These are phyloP conservation scores for Stemphylium beticola DNA, from an alignment of 2,329 filamentous ascomycete genomes.

Conservation along the genomic window DNA sequence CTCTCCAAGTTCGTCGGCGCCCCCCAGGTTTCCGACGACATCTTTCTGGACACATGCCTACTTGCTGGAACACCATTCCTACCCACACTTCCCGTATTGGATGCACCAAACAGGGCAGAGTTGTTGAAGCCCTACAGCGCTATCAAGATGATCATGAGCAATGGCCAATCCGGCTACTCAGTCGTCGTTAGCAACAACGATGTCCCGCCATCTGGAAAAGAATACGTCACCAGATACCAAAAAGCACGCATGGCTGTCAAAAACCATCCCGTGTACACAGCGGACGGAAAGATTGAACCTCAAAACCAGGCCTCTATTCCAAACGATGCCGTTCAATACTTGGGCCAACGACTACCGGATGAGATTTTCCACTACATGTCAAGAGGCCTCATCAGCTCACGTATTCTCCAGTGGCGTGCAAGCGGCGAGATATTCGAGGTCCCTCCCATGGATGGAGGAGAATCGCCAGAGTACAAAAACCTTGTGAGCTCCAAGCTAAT, in stretches of 20 bases:
- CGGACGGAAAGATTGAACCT: slow-evolving; percentile 77
- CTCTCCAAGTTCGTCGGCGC: slow-evolving; percentile 53
- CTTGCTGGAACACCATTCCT: slow-evolving; percentile 84
- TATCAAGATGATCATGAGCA: slow-evolving; percentile 73
- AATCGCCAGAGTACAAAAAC: slow-evolving; percentile 78
- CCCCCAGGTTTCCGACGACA: slow-evolving; percentile 66
- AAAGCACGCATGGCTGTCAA: slow-evolving; percentile 84
- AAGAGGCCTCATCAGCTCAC: slow-evolving; percentile 77
- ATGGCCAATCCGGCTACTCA: slow-evolving; percentile 71
- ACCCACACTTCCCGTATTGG: slow-evolving; percentile 77
- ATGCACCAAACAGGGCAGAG: slow-evolving; percentile 62
- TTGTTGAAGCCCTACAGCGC: slow-evolving; percentile 73
- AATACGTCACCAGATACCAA: slow-evolving; percentile 85
- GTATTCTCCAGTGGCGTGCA: slow-evolving; percentile 81
- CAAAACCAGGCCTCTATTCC: slow-evolving; percentile 77
- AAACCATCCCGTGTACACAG: slow-evolving; percentile 82
- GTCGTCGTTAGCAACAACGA: slow-evolving; percentile 82
- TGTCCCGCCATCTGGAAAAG: slow-evolving; percentile 71
- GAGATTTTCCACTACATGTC: slow-evolving; percentile 92
- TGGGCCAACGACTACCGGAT: slow-evolving; percentile 86
- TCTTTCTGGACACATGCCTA: slow-evolving; percentile 83
- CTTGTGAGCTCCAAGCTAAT: slow-evolving; percentile 78
- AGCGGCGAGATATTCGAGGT: slow-evolving; percentile 78
- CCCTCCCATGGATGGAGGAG: slow-evolving; percentile 84
- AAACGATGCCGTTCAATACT: slow-evolving; percentile 83